Evolutionary conservation across 2,329 filamentous ascomycete genomes (phyloP).

Genomic region (Sphaerulina populicola): DNA sequence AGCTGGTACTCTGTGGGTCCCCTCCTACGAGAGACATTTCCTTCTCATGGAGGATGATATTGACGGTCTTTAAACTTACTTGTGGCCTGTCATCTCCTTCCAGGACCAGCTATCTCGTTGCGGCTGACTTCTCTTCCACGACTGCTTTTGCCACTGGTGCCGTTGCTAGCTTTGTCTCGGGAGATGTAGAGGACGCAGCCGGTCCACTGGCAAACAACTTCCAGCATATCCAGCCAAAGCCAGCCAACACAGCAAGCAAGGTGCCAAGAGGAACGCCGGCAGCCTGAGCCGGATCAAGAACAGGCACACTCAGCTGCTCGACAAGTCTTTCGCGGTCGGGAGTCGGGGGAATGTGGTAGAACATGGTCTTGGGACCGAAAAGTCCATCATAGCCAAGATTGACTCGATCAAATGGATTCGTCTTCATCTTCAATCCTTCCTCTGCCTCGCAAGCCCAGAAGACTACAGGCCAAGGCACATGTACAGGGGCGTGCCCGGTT

Average conservation of each 20-base stretch:
- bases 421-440: conserved; percentile 57
- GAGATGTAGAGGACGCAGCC: neutral
- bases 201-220: conserved; percentile 25
- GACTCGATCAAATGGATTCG: conserved; percentile 77
- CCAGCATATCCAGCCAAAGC: conserved; percentile 41
- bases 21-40: neutral
- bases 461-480: conserved; percentile 65
- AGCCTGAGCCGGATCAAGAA: conserved; percentile 34
- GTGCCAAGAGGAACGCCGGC: conserved; percentile 39
- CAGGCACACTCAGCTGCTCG: conserved; percentile 32
- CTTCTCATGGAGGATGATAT: too few species aligned
- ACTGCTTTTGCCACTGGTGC: neutral
- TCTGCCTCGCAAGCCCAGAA: conserved; percentile 82
- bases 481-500: conserved; percentile 25
- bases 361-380: conserved; percentile 68
- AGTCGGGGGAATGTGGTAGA: conserved; percentile 58
- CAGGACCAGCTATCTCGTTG: neutral
- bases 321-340: conserved; percentile 15
- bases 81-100: too few species aligned
- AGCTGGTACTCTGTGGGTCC: neutral
- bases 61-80: too few species aligned
- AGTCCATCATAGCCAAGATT: conserved; percentile 78
- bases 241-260: conserved; percentile 35
- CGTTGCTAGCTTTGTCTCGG: neutral
- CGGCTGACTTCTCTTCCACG: neutral